A percentile compares a stretch with the other conserved stretches of the same genome.
phyloP scores from a whole-genome alignment of 371 early-diverging fungal genomes.

The Syncephalastrum contaminatum region DNA sequence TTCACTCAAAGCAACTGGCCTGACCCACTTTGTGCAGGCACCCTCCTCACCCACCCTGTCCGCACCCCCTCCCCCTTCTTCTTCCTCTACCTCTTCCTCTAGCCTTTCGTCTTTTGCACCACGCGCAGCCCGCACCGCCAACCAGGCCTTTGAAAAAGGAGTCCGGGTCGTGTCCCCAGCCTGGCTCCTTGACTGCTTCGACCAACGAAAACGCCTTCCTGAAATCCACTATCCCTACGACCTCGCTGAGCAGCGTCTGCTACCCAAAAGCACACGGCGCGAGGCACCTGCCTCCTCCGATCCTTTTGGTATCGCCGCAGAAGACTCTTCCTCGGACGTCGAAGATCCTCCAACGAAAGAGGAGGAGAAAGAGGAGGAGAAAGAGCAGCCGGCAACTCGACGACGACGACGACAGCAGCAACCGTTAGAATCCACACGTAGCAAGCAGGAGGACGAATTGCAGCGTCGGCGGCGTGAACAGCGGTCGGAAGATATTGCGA shows the following conservation, averaged over 20 bases:
- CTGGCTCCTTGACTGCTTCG: slow-evolving; percentile 16
- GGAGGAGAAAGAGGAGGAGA: not conserved
- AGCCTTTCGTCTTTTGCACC: not conserved
- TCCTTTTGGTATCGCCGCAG: too few relatives aligned
- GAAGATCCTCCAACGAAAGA: not conserved
- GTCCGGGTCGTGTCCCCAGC: slow-evolving; percentile 12
- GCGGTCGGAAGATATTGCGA: slow-evolving; percentile 10
- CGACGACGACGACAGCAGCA: not conserved
- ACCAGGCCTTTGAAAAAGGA: slow-evolving; percentile 12
- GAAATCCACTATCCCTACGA: slow-evolving; percentile 19
- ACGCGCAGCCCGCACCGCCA: slow-evolving; percentile 9
- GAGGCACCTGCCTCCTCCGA: too few relatives aligned
- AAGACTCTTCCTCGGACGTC: too few relatives aligned
- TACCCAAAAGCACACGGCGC: too few relatives aligned
- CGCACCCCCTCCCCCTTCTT: not conserved
- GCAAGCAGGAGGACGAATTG: not conserved
- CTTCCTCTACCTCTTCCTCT: not conserved
- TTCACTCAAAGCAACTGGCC: not conserved
- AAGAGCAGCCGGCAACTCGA: not conserved
- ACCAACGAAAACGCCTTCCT: slow-evolving; percentile 6
- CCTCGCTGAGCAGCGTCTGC: not conserved
- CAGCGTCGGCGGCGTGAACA: slow-evolving; percentile 6
- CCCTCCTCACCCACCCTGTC: slow-evolving; percentile 1
- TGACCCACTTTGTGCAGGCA: slow-evolving; percentile 15
- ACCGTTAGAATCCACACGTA: not conserved